phyloP scores from a whole-genome alignment of 164 flowering plant species.

The Paratinospora sagittata region DNA sequence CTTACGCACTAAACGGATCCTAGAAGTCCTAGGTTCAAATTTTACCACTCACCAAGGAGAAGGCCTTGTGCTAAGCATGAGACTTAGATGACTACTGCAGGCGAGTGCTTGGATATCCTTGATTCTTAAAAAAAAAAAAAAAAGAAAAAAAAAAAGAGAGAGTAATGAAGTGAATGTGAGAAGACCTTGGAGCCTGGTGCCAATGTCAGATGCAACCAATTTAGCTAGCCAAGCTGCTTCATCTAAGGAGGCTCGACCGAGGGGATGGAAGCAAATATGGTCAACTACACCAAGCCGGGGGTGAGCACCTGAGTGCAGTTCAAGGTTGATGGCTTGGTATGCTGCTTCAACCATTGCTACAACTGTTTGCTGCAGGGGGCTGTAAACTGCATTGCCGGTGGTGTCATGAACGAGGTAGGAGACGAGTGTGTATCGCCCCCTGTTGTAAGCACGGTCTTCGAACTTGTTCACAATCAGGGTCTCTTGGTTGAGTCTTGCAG shows the following conservation, averaged over 20 bases:
- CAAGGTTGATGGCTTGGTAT: constrained; percentile 45
- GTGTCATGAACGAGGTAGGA: constrained; percentile 36
- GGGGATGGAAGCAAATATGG: constrained; percentile 59
- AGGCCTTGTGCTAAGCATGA: too few relatives aligned
- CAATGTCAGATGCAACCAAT: constrained; percentile 52
- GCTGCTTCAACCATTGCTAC: constrained; percentile 65
- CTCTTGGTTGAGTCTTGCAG: constrained; percentile 42
- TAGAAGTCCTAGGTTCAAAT: too few relatives aligned
- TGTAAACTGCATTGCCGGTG: constrained; percentile 33
- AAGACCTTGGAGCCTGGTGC: constrained; percentile 52
- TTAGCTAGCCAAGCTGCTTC: constrained; percentile 73
- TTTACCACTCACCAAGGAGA: too few relatives aligned
- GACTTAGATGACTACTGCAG: too few relatives aligned
- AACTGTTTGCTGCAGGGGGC: constrained; percentile 56
- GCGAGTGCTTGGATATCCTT: too few relatives aligned
- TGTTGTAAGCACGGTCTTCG: constrained; percentile 53
- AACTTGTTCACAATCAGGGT: constrained; percentile 55
- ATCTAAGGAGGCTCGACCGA: constrained; percentile 54
- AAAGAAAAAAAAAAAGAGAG: background rate
- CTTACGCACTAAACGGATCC: too few relatives aligned
- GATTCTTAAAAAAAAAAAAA: too few relatives aligned
- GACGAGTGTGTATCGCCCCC: constrained; percentile 54
- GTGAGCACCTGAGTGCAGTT: constrained; percentile 57
- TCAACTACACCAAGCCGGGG: constrained; percentile 79
- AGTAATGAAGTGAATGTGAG: background rate